Evolutionary conservation across 2,329 filamentous ascomycete genomes (phyloP), one percentile per base, ranked within the genome.

Genomic region (Whalleya microplaca): DNA sequence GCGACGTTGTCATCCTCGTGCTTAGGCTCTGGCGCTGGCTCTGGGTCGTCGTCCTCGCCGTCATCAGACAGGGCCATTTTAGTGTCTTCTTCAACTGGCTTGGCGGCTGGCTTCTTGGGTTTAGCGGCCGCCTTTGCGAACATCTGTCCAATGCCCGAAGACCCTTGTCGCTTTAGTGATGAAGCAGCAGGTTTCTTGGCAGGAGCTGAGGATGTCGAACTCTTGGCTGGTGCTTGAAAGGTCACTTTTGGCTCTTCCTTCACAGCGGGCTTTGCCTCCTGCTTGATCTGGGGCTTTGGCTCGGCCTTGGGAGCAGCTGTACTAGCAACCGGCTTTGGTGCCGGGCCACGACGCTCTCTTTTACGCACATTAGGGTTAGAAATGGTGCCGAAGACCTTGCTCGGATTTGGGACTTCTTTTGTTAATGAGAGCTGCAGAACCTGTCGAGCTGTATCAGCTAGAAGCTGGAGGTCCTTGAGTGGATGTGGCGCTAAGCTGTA

Each of bases 401-500:
- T 83, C 40, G 77, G 75, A 51, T 84, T 78, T 42, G 86, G 69
- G 3, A 84, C 80, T 61, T 90, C 87, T 49, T 89, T 84, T 12
- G 79, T 74, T 9, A 75, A 73, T 49, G 82, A 78, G 2, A 86
- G 77, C 7, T 79, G 78, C 18, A 81, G 75, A 9, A 90, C 78
- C 58, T 90, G 84, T 21, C 85, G 82, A 42, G 85, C 85, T 41
- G 87, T 84, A 52, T 95, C 88, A 2, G 87, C 85, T 41, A 97
- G 78, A 0, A 88, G 72, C 65, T 91, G 85, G 18, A 95, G 74
- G 68, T 94, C 82, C 72, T 87, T 88, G 16, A 92, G 78, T 1
- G 86, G 82, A 40, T 85, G 82, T 1, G 90, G 82, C 42, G 90
- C 87, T 18, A 98, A 70, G 67, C 92, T 96, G 76, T 98, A 98